These are phyloP conservation scores for Phlyctochytrium bullatum DNA, from an alignment of 192 early-diverging fungal genomes.

Conservation along the genomic window DNA sequence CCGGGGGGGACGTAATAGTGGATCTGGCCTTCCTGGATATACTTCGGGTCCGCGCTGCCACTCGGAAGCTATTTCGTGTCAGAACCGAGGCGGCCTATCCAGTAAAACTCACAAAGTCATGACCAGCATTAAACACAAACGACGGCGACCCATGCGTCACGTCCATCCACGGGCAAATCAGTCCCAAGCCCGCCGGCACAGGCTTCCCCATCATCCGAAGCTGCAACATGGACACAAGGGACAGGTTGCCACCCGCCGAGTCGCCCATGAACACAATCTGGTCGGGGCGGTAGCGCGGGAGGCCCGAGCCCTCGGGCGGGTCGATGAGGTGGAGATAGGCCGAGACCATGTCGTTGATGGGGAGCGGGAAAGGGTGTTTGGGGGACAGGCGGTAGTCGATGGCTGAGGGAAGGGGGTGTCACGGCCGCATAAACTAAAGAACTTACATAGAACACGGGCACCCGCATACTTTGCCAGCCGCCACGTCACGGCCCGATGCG, in stretches of 20 bases:
- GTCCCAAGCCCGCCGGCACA: conserved; percentile 45
- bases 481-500: conserved; percentile 36
- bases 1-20: conserved; percentile 21
- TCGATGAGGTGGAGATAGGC: conserved; percentile 32
- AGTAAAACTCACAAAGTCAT: conserved; percentile 12
- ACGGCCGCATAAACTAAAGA: not conserved
- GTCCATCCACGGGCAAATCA: conserved; percentile 58
- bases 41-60: conserved; percentile 20
- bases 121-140: conserved; percentile 21
- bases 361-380: conserved; percentile 22
- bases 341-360: conserved; percentile 26
- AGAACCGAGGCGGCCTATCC: not conserved
- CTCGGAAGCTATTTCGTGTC: conserved; percentile 9
- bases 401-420: conserved; percentile 17
- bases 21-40: conserved; percentile 7
- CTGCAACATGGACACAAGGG: conserved; percentile 34
- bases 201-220: conserved; percentile 40
- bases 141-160: conserved; percentile 25
- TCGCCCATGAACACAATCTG: conserved; percentile 32
- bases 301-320: conserved; percentile 26
- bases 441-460: conserved; percentile 21
- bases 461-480: conserved; percentile 28
- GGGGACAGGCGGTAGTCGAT: conserved; percentile 39
- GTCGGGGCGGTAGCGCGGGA: conserved; percentile 12
- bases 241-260: conserved; percentile 28